These are phyloP conservation scores for Blastobotrys americana DNA, from an alignment of 805 yeast species.

Conservation along the genomic window DNA sequence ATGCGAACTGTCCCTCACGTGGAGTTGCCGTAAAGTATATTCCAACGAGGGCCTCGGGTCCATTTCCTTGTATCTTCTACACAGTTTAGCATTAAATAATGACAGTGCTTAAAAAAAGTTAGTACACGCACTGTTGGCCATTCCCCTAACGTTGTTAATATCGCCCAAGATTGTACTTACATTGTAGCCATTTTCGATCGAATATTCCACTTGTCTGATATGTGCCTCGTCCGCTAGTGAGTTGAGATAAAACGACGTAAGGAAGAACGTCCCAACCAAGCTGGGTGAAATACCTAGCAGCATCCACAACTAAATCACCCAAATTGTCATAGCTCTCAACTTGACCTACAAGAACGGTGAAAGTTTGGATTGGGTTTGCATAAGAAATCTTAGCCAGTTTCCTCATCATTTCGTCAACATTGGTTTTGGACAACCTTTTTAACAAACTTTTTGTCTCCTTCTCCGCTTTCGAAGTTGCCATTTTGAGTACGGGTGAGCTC, in stretches of 20 bases:
- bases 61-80: conserved; percentile 48
- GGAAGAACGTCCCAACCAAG: conserved; percentile 84
- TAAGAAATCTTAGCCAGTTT: conserved; percentile 63
- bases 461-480: conserved; percentile 59
- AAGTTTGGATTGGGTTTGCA: conserved; percentile 72
- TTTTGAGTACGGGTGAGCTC: conserved; percentile 46
- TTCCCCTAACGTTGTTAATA: neutral
- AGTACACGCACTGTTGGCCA: neutral
- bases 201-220: conserved; percentile 73
- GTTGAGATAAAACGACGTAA: conserved; percentile 60
- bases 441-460: conserved; percentile 70
- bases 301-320: conserved; percentile 65
- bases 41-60: conserved; percentile 55
- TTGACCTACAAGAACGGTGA: conserved; percentile 64
- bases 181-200: conserved; percentile 76
- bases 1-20: conserved; percentile 50
- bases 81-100: conserved; percentile 66
- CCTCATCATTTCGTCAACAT: conserved; percentile 64
- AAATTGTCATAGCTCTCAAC: conserved; percentile 89
- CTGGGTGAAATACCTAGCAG: conserved; percentile 65
- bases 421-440: conserved; percentile 77
- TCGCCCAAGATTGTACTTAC: conserved; percentile 13
- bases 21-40: conserved; percentile 57
- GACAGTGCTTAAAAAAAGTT: conserved; percentile 49
- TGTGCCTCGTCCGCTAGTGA: conserved; percentile 60